Percentiles rank a stretch among this genome's conserved stretches.
phyloP scores from a whole-genome alignment of 805 yeast genomes.

The Spathaspora girioi region DNA sequence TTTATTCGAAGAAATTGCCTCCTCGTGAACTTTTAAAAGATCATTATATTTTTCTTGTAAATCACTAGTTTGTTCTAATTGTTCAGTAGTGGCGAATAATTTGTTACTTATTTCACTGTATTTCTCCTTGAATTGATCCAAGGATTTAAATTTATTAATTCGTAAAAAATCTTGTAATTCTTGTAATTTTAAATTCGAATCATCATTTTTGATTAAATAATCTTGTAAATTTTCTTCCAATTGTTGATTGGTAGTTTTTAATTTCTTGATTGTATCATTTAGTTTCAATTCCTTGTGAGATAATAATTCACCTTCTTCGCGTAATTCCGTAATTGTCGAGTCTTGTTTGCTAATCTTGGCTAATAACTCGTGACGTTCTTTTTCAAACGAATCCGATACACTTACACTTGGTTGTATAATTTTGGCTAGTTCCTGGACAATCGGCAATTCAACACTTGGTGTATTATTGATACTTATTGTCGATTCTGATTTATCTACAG shows the following conservation, averaged over 20 bases:
- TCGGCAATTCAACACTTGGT: too few relatives aligned
- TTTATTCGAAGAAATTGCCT: slow-evolving; percentile 19
- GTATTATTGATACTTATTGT: too few relatives aligned
- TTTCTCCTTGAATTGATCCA: slow-evolving; percentile 24
- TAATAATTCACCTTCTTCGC: slow-evolving; percentile 73
- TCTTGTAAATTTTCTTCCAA: slow-evolving; percentile 28
- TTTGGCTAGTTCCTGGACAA: too few relatives aligned
- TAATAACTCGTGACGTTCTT: slow-evolving; percentile 12
- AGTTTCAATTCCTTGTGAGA: slow-evolving; percentile 68
- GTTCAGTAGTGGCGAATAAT: slow-evolving; percentile 11
- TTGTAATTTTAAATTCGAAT: slow-evolving; percentile 24
- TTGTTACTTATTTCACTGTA: slow-evolving; percentile 13
- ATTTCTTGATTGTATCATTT: slow-evolving; percentile 60
- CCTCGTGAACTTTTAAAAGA: slow-evolving; percentile 18
- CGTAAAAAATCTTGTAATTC: slow-evolving; percentile 37
- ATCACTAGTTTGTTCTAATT: slow-evolving; percentile 15
- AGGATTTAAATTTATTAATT: slow-evolving; percentile 20
- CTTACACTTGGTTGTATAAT: too few relatives aligned
- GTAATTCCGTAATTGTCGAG: slow-evolving; percentile 56
- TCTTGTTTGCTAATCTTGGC: slow-evolving; percentile 49
- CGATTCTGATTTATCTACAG: background rate
- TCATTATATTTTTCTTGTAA: slow-evolving; percentile 25
- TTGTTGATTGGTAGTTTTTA: slow-evolving; percentile 37
- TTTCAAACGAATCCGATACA: slow-evolving; percentile 4
- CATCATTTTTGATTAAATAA: slow-evolving; percentile 27